Evolutionary conservation across 768 basidiomycete species (phyloP).

Genomic region (Mrakia frigida): DNA sequence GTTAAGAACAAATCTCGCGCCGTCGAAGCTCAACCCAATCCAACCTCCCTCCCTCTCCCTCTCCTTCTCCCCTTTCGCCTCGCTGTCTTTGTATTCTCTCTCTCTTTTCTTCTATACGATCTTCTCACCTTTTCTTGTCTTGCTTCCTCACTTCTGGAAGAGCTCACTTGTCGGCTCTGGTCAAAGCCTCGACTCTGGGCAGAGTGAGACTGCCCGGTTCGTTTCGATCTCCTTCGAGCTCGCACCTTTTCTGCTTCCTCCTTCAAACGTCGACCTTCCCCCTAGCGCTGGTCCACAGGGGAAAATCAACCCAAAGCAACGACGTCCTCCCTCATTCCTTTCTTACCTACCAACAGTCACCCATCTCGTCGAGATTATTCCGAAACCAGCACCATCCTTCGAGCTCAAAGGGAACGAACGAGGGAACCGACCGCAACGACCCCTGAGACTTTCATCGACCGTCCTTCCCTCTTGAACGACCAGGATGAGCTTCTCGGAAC

Average conservation of each 20-base stretch:
- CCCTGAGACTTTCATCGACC: neutral
- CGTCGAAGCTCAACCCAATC: neutral
- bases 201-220: too few species aligned
- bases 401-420: too few species aligned
- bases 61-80: too few species aligned
- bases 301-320: neutral
- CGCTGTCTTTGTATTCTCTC: slow-evolving; percentile 15
- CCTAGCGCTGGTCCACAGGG: neutral
- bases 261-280: neutral
- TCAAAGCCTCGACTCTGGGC: too few species aligned
- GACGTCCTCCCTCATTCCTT: neutral
- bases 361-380: too few species aligned
- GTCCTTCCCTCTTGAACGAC: neutral
- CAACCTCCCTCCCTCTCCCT: neutral
- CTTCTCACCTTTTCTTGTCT: neutral
- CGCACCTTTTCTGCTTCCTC: neutral
- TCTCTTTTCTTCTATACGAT: neutral
- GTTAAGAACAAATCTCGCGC: slow-evolving; percentile 17
- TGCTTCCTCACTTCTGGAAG: too few species aligned
- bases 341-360: neutral
- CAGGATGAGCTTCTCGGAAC: neutral
- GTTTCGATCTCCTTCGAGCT: too few species aligned
- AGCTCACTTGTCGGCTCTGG: too few species aligned
- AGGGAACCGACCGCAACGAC: too few species aligned
- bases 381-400: too few species aligned